Conservation (phyloP, 305 asterid genomes). For the Fraxinus baroniana region DNA sequence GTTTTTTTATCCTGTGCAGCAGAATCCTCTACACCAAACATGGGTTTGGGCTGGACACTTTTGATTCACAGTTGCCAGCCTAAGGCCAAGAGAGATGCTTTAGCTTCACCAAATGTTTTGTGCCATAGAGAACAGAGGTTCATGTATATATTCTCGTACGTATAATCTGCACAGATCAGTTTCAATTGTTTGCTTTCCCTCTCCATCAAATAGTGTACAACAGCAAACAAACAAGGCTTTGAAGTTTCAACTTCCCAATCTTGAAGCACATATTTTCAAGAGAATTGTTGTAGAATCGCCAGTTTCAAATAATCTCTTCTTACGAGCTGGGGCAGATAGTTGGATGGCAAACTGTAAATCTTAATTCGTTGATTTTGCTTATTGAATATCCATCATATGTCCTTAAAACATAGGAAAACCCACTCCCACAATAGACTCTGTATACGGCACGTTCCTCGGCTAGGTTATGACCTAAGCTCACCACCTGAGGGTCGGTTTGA, state of each 20-base stretch:
- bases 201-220: background rate
- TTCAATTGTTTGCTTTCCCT: background rate
- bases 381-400: conserved; percentile 26
- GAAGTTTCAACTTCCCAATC: background rate
- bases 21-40: background rate
- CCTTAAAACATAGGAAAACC: conserved; percentile 58
- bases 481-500: conserved; percentile 50
- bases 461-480: conserved; percentile 31
- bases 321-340: background rate
- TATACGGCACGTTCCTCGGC: conserved; percentile 20
- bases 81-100: background rate
- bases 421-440: conserved; percentile 84
- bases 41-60: background rate
- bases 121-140: background rate
- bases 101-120: background rate
- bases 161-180: background rate
- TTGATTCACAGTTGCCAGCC: background rate
- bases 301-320: background rate
- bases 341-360: background rate
- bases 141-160: background rate
- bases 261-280: background rate
- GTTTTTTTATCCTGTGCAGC: background rate
- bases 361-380: background rate
- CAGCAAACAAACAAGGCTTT: background rate
- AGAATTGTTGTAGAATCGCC: background rate